phyloP scores from a whole-genome alignment of 2,329 filamentous ascomycete genomes.

The Cladophialophora carrionii region DNA sequence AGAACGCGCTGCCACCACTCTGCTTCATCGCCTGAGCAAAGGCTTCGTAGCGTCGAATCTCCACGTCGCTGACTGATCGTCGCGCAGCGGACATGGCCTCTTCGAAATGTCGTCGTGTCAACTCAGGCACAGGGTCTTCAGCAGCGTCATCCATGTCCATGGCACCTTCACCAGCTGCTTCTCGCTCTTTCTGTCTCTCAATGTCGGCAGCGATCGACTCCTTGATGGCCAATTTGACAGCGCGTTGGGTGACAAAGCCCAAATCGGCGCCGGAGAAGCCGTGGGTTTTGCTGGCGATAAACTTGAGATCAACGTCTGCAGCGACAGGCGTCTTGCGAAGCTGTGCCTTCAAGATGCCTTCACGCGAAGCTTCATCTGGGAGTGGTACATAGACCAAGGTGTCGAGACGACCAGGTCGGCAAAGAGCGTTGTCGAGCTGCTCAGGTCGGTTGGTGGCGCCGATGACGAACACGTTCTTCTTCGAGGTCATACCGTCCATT shows the following conservation, averaged over 20 bases:
- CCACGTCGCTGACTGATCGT: conserved; percentile 91
- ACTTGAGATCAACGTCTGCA: conserved; percentile 80
- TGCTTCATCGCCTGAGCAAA: conserved; percentile 99
- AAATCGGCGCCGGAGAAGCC: conserved; percentile 99
- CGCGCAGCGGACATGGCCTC: conserved; percentile 96
- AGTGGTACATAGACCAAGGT: conserved; percentile 98
- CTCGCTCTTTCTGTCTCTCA: conserved; percentile 83
- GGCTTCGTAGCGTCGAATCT: conserved; percentile 97
- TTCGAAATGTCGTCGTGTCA: conserved; percentile 96
- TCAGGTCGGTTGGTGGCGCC: conserved; percentile 98
- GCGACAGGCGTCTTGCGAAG: conserved; percentile 97
- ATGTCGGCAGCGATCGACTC: conserved; percentile 89
- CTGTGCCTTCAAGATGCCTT: conserved; percentile 89
- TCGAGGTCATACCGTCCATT: conserved; percentile 99
- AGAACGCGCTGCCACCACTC: conserved; percentile 90
- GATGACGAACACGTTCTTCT: conserved; percentile 99
- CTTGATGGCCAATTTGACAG: conserved; percentile 99
- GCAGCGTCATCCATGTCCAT: conserved; percentile 72
- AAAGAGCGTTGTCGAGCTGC: conserved; percentile 96
- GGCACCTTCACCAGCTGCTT: conserved; percentile 77
- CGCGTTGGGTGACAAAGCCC: conserved; percentile 97
- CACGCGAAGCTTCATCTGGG: conserved; percentile 86
- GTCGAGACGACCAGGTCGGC: conserved; percentile 97
- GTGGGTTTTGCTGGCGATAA: conserved; percentile 95
- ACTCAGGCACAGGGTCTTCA: conserved; percentile 92